phyloP scores from a whole-genome alignment of 805 yeast genomes.

The Diddensiella caesifluorescens region DNA sequence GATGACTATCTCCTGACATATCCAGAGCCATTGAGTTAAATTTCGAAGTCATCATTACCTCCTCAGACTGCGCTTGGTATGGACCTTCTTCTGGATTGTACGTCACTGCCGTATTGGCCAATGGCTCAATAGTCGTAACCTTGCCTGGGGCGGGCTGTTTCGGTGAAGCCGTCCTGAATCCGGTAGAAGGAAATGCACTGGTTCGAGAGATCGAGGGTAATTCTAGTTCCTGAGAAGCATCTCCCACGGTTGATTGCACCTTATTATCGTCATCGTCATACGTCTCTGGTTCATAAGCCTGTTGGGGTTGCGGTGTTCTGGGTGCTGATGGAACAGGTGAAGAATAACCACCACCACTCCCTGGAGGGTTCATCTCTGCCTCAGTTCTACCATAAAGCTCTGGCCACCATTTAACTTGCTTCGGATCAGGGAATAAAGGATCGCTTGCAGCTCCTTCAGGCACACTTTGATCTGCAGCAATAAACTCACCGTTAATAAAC shows the following conservation, averaged over 20 bases:
- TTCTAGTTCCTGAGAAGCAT: too few relatives aligned
- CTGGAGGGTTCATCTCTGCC: conserved; percentile 50
- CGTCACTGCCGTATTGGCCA: conserved; percentile 11
- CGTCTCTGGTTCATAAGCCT: background rate
- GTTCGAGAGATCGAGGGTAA: background rate
- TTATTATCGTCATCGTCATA: conserved; percentile 1
- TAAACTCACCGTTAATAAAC: conserved; percentile 53
- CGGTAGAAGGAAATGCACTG: background rate
- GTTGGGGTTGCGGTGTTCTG: conserved; percentile 3
- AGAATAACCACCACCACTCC: background rate
- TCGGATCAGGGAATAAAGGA: conserved; percentile 23
- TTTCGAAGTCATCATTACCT: conserved; percentile 4
- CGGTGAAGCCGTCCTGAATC: too few relatives aligned
- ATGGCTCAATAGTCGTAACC: conserved; percentile 1
- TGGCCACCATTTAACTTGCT: conserved; percentile 80
- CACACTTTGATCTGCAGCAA: conserved; percentile 21
- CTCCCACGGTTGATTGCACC: too few relatives aligned
- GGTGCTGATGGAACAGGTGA: conserved; percentile 8
- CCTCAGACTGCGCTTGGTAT: background rate
- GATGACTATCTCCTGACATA: background rate
- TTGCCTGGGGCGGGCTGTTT: too few relatives aligned
- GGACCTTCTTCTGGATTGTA: conserved; percentile 9
- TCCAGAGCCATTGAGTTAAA: conserved; percentile 17
- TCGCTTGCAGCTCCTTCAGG: conserved; percentile 24
- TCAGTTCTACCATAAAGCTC: conserved; percentile 75